phyloP scores from a whole-genome alignment of 192 early-diverging fungal species.

The Blastocladiella britannica region DNA sequence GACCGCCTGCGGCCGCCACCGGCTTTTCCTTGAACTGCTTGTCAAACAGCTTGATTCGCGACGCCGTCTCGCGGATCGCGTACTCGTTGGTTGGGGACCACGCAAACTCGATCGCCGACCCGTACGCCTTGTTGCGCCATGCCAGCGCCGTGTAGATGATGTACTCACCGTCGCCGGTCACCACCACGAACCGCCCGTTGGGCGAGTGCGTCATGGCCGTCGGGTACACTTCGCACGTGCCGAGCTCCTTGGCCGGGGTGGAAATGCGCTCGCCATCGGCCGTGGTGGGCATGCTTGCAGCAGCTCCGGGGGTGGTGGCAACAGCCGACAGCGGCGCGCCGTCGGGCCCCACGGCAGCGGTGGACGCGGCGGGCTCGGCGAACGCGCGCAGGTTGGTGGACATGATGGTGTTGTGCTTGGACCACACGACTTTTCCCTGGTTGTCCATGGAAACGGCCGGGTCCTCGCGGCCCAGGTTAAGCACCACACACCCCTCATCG shows the following conservation, averaged over 20 bases:
- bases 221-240: constrained; percentile 93
- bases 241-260: constrained; percentile 77
- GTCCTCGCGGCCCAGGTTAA: constrained; percentile 89
- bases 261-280: constrained; percentile 73
- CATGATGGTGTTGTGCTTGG: constrained; percentile 86
- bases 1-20: constrained; percentile 20
- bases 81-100: constrained; percentile 93
- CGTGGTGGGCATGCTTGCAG: no score
- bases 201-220: constrained; percentile 89
- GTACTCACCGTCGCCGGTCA: constrained; percentile 97
- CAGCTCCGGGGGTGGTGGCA: no score
- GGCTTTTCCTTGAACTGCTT: constrained; percentile 89
- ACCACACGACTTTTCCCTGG: constrained; percentile 94
- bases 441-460: constrained; percentile 93
- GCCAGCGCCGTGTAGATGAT: constrained; percentile 99
- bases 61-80: constrained; percentile 83
- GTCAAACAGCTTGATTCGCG: constrained; percentile 63
- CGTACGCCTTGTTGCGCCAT: constrained; percentile 99
- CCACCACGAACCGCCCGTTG: constrained; percentile 95
- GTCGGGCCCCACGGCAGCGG: no score
- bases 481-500: constrained; percentile 86
- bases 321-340: no score
- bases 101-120: constrained; percentile 83
- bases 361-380: neutral
- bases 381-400: constrained; percentile 76